Evolutionary conservation across 306 rosid species (phyloP).

Genomic region (Sesbania bispinosa): DNA sequence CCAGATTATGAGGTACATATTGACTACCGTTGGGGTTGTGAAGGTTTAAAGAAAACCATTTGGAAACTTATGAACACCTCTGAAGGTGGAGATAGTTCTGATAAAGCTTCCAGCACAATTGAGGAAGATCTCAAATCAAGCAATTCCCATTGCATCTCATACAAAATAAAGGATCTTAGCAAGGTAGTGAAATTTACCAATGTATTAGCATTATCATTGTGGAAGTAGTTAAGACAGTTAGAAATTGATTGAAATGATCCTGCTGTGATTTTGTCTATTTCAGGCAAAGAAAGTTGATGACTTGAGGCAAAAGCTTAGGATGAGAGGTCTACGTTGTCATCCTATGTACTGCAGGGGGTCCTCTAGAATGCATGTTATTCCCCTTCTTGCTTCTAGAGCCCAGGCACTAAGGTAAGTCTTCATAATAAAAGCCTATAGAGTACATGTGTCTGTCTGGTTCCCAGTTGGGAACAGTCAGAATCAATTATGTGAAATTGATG

Average conservation of each 20-base stretch:
- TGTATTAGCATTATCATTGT: neutral
- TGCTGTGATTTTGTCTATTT: neutral
- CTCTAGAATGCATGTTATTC: conserved; percentile 31
- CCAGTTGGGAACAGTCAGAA: too few species aligned
- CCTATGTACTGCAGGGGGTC: conserved; percentile 34
- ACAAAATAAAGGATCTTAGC: conserved; percentile 28
- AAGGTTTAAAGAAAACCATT: conserved; percentile 34
- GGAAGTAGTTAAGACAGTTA: neutral
- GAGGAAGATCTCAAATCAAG: conserved; percentile 33
- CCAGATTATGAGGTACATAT: conserved; percentile 30
- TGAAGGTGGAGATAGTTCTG: conserved; percentile 1
- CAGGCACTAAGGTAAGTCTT: conserved; percentile 38
- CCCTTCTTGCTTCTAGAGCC: conserved; percentile 43
- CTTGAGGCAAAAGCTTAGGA: conserved; percentile 35
- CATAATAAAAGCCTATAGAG: neutral
- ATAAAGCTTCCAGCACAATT: conserved; percentile 22
- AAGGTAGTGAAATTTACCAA: conserved; percentile 23
- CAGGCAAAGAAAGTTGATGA: conserved; percentile 38
- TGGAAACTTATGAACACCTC: conserved; percentile 23
- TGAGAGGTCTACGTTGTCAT: conserved; percentile 39
- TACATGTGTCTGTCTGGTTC: too few species aligned
- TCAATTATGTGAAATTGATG: too few species aligned
- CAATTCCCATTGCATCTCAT: conserved; percentile 35
- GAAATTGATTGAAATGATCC: neutral
- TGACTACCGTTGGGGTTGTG: conserved; percentile 35